These are phyloP conservation scores for Fusarium sp. DNA, from an alignment of 2,329 filamentous ascomycete species.

Conservation along the genomic window DNA sequence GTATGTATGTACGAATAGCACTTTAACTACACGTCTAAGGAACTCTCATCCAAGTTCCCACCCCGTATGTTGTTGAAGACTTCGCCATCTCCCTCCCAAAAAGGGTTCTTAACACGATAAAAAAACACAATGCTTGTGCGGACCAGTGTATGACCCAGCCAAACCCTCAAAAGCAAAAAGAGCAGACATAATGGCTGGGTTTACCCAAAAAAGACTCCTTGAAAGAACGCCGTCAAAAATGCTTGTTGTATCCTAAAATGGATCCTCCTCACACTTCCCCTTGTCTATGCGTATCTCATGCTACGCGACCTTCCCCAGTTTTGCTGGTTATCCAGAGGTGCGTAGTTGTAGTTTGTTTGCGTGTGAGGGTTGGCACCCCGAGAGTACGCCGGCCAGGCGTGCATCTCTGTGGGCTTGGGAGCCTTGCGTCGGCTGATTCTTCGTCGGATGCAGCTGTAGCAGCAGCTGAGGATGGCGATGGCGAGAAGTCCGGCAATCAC, in stretches of 20 bases:
- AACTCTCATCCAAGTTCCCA: background rate
- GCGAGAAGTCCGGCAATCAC: constrained; percentile 80
- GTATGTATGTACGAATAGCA: constrained; percentile 1
- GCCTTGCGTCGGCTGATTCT: constrained; percentile 35
- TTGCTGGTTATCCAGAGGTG: constrained; percentile 30
- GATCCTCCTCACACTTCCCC: background rate
- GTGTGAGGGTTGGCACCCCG: constrained; percentile 29
- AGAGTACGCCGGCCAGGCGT: constrained; percentile 39
- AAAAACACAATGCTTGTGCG: background rate
- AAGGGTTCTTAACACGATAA: constrained; percentile 6
- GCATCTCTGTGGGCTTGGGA: constrained; percentile 42
- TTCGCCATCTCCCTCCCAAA: background rate
- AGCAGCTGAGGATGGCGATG: constrained; percentile 75
- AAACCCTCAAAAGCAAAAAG: background rate
- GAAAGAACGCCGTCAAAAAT: constrained; percentile 38
- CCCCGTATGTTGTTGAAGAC: constrained; percentile 18
- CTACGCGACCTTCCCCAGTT: constrained; percentile 38
- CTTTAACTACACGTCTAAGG: constrained; percentile 3
- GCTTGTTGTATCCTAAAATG: constrained; percentile 16
- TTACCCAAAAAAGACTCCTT: constrained; percentile 9
- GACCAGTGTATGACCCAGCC: background rate
- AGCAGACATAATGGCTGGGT: background rate
- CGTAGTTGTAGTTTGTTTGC: constrained; percentile 35
- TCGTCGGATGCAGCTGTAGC: constrained; percentile 58
- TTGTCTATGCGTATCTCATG: constrained; percentile 46